A percentile compares a stretch with the other conserved stretches of the same genome.
Evolutionary conservation across 805 yeast species (phyloP).

Genomic region (Teunomyces pallodes): DNA sequence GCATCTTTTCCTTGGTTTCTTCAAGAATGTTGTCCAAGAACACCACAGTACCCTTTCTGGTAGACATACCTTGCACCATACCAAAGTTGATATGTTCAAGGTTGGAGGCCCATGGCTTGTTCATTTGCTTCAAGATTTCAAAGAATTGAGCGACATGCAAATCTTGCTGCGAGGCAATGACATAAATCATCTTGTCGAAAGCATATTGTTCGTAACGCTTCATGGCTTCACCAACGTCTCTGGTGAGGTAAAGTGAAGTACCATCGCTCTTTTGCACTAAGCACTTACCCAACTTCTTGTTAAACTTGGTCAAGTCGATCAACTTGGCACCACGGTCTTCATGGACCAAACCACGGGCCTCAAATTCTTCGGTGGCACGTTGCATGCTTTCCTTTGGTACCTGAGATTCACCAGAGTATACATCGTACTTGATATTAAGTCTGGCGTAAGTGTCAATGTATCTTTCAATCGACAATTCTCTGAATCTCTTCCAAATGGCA

Average conservation of each 20-base stretch:
- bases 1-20: constrained; percentile 92
- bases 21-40: constrained; percentile 91
- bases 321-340: constrained; percentile 90
- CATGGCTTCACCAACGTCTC: constrained; percentile 96
- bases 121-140: constrained; percentile 89
- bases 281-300: constrained; percentile 90
- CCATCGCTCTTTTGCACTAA: constrained; percentile 94
- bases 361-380: constrained; percentile 58
- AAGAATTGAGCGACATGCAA: constrained; percentile 91
- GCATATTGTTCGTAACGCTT: constrained; percentile 80
- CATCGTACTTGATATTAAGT: constrained; percentile 83
- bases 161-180: constrained; percentile 95
- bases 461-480: constrained; percentile 84
- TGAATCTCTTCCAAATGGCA: constrained; percentile 78
- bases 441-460: constrained; percentile 88
- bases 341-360: constrained; percentile 66
- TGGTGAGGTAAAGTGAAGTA: constrained; percentile 86
- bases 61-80: constrained; percentile 98
- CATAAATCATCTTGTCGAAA: constrained; percentile 95
- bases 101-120: constrained; percentile 78
- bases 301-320: constrained; percentile 78
- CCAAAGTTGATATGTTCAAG: constrained; percentile 90
- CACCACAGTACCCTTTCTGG: constrained; percentile 98
- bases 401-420: constrained; percentile 94
- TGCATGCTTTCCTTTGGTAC: constrained; percentile 74